Conservation (phyloP, 2,329 filamentous ascomycete genomes). For the Fusarium compactum region DNA sequence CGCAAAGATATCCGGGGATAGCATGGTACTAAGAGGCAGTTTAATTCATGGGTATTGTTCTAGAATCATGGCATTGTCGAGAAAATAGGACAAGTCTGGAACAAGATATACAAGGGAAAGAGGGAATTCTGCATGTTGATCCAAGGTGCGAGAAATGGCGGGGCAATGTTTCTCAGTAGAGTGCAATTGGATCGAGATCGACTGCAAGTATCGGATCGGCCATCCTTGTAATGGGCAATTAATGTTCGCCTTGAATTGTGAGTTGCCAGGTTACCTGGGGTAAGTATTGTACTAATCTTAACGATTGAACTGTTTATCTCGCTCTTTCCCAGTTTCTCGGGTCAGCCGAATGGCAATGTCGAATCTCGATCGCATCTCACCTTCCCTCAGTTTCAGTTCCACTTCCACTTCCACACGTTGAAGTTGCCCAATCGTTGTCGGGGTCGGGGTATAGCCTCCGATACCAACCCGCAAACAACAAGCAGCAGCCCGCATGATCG, state of each 20-base stretch:
- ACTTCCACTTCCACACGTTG: conserved; percentile 18
- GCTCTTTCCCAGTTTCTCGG: conserved; percentile 16
- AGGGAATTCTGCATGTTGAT: conserved; percentile 24
- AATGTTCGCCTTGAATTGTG: neutral
- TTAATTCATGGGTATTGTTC: conserved; percentile 9
- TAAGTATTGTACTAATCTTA: neutral
- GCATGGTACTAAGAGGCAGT: neutral
- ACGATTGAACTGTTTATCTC: neutral
- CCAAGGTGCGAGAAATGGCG: conserved; percentile 3
- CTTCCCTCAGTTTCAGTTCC: neutral
- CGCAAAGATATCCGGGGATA: neutral
- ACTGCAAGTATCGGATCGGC: neutral
- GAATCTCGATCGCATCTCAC: conserved; percentile 34
- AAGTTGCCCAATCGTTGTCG: conserved; percentile 13
- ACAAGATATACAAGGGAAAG: neutral
- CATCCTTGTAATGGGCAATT: conserved; percentile 1
- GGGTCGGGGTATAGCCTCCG: conserved; percentile 28
- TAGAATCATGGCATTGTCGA: conserved; percentile 24
- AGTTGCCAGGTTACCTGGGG: neutral
- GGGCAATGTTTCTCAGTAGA: neutral
- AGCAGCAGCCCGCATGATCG: conserved; percentile 5
- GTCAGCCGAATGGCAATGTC: conserved; percentile 1
- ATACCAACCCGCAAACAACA: conserved; percentile 1
- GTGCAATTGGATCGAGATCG: conserved; percentile 6
- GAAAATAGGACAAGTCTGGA: neutral